Evolutionary conservation across 768 basidiomycete genomes (phyloP), one percentile per base, ranked within the genome.

Genomic region (Lyophyllum shimeji): DNA sequence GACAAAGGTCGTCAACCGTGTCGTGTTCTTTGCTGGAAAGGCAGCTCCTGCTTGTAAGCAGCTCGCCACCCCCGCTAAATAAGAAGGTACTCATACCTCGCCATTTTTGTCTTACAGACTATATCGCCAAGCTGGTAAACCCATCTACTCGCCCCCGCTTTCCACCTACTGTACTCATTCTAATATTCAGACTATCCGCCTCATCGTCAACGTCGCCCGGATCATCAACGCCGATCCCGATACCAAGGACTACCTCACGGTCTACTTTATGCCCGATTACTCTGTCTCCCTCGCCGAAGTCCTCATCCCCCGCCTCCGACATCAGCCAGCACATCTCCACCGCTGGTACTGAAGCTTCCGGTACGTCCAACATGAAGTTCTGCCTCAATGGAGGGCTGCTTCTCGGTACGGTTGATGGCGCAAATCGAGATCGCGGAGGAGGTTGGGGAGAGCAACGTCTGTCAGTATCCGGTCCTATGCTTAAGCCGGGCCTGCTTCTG

Each of bases 221-320:
- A 73, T 85, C 58, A 86, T 95, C 76, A 92, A 87, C 67, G 80
- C 75, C 15, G 97, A 98, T 70, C 85, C 89, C 1, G 95, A 97
- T 51, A 90, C 93, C 27, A 88, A 86, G 63, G 87, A 92, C 57
- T 85, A 90, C 61, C 86, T 98, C 60, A 85, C 85, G 45, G 81
- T 98, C 58, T 91, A 89, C 77, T 98, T 98, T 89, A 80, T 99
- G 18, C 95, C 97, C 0, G 96, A 98, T 69, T 99, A 99, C 74
- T 89, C 87, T 1, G 93, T 90, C 37, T 89, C 88, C 45, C 71
- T 90, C 45, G 89, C 91, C 1, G 91, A 93, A 67, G 75, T 95
- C 21, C 78, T 95, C 62, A 90, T 94, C 57, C 91, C n/a, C 90
- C n/a, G 91, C 96, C 12, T 89, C 90, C 25, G 95, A 98, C 69